phyloP scores from a whole-genome alignment of 805 yeast species.

The Kuraishia piskuri region DNA sequence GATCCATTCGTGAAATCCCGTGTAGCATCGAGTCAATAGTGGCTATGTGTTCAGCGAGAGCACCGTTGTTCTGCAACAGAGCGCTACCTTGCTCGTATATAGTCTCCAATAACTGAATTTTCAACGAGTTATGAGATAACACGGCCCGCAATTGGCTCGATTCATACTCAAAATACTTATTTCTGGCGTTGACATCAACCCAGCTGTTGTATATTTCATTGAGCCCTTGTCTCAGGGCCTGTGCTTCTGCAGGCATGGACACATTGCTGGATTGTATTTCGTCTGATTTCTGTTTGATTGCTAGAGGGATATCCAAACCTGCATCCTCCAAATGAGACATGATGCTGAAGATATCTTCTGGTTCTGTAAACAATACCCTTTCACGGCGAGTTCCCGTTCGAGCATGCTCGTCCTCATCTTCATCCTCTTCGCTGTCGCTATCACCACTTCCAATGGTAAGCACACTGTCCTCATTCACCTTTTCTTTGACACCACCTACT shows the following conservation, averaged over 20 bases:
- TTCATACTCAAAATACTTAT: not conserved
- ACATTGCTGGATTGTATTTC: not conserved
- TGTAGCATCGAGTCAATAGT: not conserved
- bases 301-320: slow-evolving; percentile 27
- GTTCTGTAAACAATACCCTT: not conserved
- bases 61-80: not conserved
- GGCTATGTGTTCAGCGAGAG: not conserved
- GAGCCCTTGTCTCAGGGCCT: not conserved
- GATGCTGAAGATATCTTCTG: slow-evolving; percentile 22
- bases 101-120: not conserved
- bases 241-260: not conserved
- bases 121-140: not conserved
- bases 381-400: not conserved
- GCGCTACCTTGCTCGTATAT: no score
- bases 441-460: slow-evolving; percentile 7
- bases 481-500: slow-evolving; percentile 53
- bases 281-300: slow-evolving; percentile 27
- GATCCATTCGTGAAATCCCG: not conserved
- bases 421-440: slow-evolving; percentile 8
- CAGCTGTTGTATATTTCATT: not conserved
- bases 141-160: slow-evolving; percentile 5
- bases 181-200: not conserved
- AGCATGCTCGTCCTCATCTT: slow-evolving; percentile 8
- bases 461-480: slow-evolving; percentile 10
- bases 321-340: slow-evolving; percentile 26